Evolutionary conservation across 148 eudicot genomes (phyloP), one percentile per base, ranked within the genome.

Genomic region (Spergularia bocconei): DNA sequence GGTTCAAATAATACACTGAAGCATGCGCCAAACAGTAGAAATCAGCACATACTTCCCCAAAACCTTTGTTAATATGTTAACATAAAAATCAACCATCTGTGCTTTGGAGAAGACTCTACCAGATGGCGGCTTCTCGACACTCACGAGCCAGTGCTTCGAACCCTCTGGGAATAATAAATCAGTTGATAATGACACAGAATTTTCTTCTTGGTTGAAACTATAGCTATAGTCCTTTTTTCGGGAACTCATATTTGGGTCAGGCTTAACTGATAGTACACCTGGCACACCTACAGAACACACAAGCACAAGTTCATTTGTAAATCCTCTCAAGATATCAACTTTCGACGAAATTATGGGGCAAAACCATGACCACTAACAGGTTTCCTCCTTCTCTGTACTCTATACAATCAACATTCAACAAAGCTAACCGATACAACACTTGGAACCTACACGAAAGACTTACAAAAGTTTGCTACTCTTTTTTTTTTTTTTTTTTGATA

Each of bases 131-230:
- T 70, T 79, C 17, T 82, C 85, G 16, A 86, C 79, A 48, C 84
- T 75, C 81, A 95, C 98, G 77, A 92, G 85, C 97, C 97, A 95
- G 63, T 79, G 85, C 70, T 89, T 89, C 7, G 87, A 79, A 63
- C 90, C 93, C 63, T 63, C 48, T 41, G 91, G 93, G 79, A 87
- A 90, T 81, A 90, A 82, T 68, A 77, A 63, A 53, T 85, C 11
- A 59, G 71, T 78, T 44, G 29, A 69, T 52, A 73, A 73, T 15
- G 70, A 67, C n/a, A 54, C 63, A 44, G 75, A 47, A 76, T 74
- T 67, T 4, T 58, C 66, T 62, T 77, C 77, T 82, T 67, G 54
- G 15, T 82, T 66, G 33, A 69, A 63, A 81, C 13, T 51, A 65
- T 41, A 19, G 70, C 81, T 79, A 63, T 75, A 60, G 50, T 88